Percentiles rank a stretch among this genome's conserved stretches.
phyloP scores from a whole-genome alignment of 2,329 filamentous ascomycete species.

The Trichophyton equinum region DNA sequence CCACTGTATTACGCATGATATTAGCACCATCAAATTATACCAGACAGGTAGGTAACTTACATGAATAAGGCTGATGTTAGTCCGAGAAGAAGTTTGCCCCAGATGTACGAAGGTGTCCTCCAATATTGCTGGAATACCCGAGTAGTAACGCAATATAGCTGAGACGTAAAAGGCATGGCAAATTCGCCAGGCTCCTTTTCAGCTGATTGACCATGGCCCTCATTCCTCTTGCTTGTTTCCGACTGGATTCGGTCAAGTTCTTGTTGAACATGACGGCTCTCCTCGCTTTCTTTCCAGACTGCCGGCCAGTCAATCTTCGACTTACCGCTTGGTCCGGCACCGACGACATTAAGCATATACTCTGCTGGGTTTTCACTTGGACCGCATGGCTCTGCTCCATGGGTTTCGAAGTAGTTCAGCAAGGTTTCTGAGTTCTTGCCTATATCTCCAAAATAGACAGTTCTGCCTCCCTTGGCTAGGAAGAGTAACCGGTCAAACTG shows the following conservation, averaged over 20 bases:
- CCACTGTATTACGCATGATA: conserved; percentile 50
- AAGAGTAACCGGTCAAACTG: conserved; percentile 56
- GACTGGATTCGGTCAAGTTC: conserved; percentile 48
- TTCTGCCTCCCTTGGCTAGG: conserved; percentile 50
- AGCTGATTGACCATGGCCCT: conserved; percentile 19
- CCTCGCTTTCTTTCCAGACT: conserved; percentile 46
- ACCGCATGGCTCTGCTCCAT: conserved; percentile 47
- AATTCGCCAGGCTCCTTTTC: conserved; percentile 50
- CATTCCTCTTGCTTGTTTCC: conserved; percentile 27
- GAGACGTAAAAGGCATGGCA: conserved; percentile 55
- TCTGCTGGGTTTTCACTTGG: conserved; percentile 58
- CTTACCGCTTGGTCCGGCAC: conserved; percentile 53
- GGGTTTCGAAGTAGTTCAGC: conserved; percentile 50
- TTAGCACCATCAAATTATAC: conserved; percentile 21
- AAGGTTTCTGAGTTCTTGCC: conserved; percentile 45
- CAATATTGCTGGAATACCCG: conserved; percentile 85
- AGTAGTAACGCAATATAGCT: conserved; percentile 52
- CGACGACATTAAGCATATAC: conserved; percentile 50
- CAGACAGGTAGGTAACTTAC: conserved; percentile 8
- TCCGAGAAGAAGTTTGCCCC: conserved; percentile 62
- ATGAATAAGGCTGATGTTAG: conserved; percentile 55
- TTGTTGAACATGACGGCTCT: conserved; percentile 41
- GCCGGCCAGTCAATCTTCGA: conserved; percentile 51
- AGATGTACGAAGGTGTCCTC: conserved; percentile 75
- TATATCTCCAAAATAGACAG: conserved; percentile 55